phyloP scores from a whole-genome alignment of 352 stramenopile species.

The Saprolegnia parasitica region DNA sequence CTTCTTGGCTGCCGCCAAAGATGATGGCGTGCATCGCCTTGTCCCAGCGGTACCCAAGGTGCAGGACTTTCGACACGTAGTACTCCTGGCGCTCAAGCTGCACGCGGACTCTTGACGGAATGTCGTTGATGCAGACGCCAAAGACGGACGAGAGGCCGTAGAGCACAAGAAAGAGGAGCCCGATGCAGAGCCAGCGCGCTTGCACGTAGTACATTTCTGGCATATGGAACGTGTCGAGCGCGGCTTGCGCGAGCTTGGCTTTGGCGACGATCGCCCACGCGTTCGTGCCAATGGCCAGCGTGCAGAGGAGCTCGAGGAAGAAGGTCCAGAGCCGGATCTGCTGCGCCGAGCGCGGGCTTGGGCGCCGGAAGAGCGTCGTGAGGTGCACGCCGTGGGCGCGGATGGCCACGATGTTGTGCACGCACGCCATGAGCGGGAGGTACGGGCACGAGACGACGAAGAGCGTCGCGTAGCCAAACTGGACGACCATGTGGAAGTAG shows the following conservation, averaged over 20 bases:
- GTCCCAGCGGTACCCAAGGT: conserved; percentile 34
- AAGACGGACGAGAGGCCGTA: conserved; percentile 66
- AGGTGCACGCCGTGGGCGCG: conserved; percentile 86
- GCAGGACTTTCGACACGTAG: conserved; percentile 80
- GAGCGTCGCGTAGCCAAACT: conserved; percentile 86
- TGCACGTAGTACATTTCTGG: conserved; percentile 45
- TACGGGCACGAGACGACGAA: conserved; percentile 92
- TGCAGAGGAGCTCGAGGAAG: conserved; percentile 84
- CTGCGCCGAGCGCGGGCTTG: conserved; percentile 70
- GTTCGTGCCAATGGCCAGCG: conserved; percentile 90
- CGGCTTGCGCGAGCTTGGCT: conserved; percentile 37
- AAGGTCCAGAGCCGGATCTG: conserved; percentile 92
- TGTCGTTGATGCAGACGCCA: conserved; percentile 70
- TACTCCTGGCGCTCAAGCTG: conserved; percentile 83
- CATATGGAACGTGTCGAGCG: conserved; percentile 39
- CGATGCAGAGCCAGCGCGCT: conserved; percentile 75
- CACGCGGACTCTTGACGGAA: conserved; percentile 60
- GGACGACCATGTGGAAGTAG: conserved; percentile 90
- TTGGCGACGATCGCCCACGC: conserved; percentile 91
- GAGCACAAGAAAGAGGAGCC: conserved; percentile 55
- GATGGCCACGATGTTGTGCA: conserved; percentile 93
- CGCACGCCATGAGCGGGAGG: conserved; percentile 85
- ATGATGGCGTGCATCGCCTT: conserved; percentile 25
- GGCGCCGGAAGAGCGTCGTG: conserved; percentile 68
- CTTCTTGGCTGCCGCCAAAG: conserved; percentile 20